Evolutionary conservation across 1,284 basidiomycete genomes (phyloP), one percentile per base, ranked within the genome.

Genomic region (Apiotrichum mycotoxinovorans): DNA sequence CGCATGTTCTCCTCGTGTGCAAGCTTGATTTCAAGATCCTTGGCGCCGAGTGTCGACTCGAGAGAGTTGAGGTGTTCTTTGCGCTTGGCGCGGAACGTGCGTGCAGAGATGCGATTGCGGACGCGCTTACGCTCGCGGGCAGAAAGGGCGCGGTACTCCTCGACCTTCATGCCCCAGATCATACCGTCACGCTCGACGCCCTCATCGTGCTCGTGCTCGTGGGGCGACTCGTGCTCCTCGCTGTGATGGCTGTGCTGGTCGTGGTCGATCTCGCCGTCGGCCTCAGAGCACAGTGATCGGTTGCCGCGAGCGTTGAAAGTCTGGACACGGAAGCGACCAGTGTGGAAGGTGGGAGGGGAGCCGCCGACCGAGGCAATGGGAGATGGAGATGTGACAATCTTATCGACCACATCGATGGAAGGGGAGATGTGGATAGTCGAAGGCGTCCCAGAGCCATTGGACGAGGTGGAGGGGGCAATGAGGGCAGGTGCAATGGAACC

Each of bases 151-250:
- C 73, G 60, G 60, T 78, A 78, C 23, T 72, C 70, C 20, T 75
- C 74, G 22, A 75, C 73, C 61, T 70, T 71, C 74, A 78, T 76
- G 14, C 76, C 76, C 76, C 76, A 78, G 56, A 78, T 78, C 72
- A 76, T 76, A 18, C 76, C 76, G 58, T 78, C 74, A 42, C 71
- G 61, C 62, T 78, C 76, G 26, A 76, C 72, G 35, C 74, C 76
- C 57, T 75, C 73, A 26, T 71, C 69, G 23, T 75, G 70, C 34
- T 76, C 74, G 26, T 64, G 67, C 35, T 72, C 69, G 26, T 64
- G 58, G 23, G 23, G 25, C 15, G 44, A 46, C 25, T 60, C 35
- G 35, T 53, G 44, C 9, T 26, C 17, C 25, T 58, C 47, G 22
- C 40, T 43, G 41, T 56, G 54, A 27, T 57, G 51, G 33, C 46